Percentiles rank a stretch among this genome's conserved stretches.
These are phyloP conservation scores for Candida alai DNA, from an alignment of 805 yeast species.

Conservation along the genomic window DNA sequence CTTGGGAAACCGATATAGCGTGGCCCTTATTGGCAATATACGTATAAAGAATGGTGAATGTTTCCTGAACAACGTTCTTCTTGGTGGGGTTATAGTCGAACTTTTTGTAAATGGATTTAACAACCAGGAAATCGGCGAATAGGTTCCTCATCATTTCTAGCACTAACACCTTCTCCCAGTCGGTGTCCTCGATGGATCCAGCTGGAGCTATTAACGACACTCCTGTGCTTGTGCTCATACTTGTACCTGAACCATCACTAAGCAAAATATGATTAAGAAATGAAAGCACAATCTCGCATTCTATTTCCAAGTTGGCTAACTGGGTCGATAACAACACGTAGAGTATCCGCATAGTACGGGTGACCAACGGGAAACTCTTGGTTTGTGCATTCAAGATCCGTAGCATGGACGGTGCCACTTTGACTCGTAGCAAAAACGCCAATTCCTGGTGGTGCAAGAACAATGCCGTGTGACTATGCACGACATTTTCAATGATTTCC, in stretches of 20 bases:
- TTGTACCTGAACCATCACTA: slow-evolving; percentile 31
- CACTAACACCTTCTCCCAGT: slow-evolving; percentile 73
- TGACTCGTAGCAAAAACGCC: slow-evolving; percentile 58
- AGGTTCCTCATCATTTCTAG: slow-evolving; percentile 68
- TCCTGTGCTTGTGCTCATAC: too few relatives aligned
- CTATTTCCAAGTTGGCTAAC: slow-evolving; percentile 60
- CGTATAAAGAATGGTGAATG: slow-evolving; percentile 33
- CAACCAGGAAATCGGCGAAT: slow-evolving; percentile 50
- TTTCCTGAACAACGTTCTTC: slow-evolving; percentile 57
- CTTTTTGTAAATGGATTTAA: slow-evolving; percentile 50
- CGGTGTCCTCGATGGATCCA: neutral
- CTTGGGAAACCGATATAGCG: slow-evolving; percentile 16
- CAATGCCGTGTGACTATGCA: slow-evolving; percentile 56
- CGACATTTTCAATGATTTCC: slow-evolving; percentile 77
- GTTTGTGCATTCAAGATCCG: slow-evolving; percentile 53
- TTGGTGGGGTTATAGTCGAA: slow-evolving; percentile 57
- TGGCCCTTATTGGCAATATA: slow-evolving; percentile 20
- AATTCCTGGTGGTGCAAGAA: slow-evolving; percentile 63
- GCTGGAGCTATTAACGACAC: too few relatives aligned
- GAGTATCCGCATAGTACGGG: slow-evolving; percentile 72
- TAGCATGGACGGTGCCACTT: slow-evolving; percentile 72
- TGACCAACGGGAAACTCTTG: slow-evolving; percentile 62
- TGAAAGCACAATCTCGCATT: slow-evolving; percentile 77
- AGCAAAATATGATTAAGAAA: slow-evolving; percentile 70
- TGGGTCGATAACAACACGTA: slow-evolving; percentile 55